Evolutionary conservation across 768 basidiomycete genomes (phyloP), one percentile per base, ranked within the genome.

Genomic region (Leccinum subgranulosum): DNA sequence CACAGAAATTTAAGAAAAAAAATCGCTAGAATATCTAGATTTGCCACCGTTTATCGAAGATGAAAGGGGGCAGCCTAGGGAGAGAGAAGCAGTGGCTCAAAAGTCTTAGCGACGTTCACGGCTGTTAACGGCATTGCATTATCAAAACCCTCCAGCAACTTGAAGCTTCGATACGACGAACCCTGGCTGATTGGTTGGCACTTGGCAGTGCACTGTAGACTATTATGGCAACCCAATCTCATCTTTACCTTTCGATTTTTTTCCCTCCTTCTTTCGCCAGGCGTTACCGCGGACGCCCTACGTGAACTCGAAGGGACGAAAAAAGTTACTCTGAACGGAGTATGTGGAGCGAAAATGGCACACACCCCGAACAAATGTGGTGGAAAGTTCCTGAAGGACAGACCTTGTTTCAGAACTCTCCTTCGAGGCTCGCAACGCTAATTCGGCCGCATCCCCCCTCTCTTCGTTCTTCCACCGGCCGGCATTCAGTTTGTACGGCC

Each of bases 161-260:
- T 48, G 62, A 56, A 8, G 50, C 47, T 57, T 59, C 56, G 43
- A 49, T 46, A 34, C 47, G 29, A 54, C 36, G 15, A 29, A 49
- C 49, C 49, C 49, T 48, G 46, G 31, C 64, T 52, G 50, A 54
- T 55, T 46, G 29, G 36, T 51, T 47, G 45, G 21, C 31, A 19
- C 27, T 43, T 58, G 59, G 60, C 60, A 60, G 55, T n/a, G 19
- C 25, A 58, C 23, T 51, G 54, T 10, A 39, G 33, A 55, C 53
- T 4, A 28, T 69, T 71, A 59, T 65, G 68, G 66, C 27, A 65
- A 25, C 41, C 53, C 56, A 60, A 70, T 70, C 66, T 33, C 31
- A 33, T 33, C 31, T 53, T 54, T 60, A 54, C 39, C 39, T n/a
- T 41, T 41, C 39, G n/a, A 39, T 25, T 17, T 19, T 43, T 34